Evolutionary conservation across 805 yeast species (phyloP).

Genomic region (Kazachstania psychrophila): DNA sequence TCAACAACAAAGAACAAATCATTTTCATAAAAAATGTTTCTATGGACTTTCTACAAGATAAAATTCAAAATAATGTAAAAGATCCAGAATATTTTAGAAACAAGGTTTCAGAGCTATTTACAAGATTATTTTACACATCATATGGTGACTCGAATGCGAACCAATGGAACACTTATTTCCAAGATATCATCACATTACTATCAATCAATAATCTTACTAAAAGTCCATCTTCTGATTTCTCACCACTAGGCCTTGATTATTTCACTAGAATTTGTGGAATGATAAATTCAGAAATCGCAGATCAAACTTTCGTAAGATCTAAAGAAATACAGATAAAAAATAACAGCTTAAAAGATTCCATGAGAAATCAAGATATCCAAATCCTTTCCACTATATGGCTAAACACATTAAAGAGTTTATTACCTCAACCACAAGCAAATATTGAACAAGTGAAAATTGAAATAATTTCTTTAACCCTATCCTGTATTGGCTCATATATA

Average conservation of each 20-base stretch:
- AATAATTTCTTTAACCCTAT: constrained; percentile 34
- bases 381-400: constrained; percentile 60
- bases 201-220: constrained; percentile 11
- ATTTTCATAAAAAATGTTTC: constrained; percentile 17
- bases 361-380: constrained; percentile 69
- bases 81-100: constrained; percentile 29
- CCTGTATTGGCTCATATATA: constrained; percentile 71
- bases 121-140: constrained; percentile 26
- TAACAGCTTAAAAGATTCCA: constrained; percentile 66
- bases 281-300: constrained; percentile 89
- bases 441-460: constrained; percentile 10
- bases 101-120: constrained; percentile 27
- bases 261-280: constrained; percentile 63
- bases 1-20: constrained; percentile 9
- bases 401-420: constrained; percentile 26
- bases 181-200: constrained; percentile 22
- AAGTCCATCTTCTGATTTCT: constrained; percentile 16
- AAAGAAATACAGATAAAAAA: constrained; percentile 55
- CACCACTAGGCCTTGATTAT: constrained; percentile 49
- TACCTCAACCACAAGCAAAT: constrained; percentile 10
- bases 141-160: constrained; percentile 26
- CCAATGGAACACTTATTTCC: constrained; percentile 27
- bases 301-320: constrained; percentile 69
- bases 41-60: constrained; percentile 18
- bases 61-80: constrained; percentile 11